Base-by-base conservation (phyloP, 139 green algal species). In the Choricystis sp. region DNA sequence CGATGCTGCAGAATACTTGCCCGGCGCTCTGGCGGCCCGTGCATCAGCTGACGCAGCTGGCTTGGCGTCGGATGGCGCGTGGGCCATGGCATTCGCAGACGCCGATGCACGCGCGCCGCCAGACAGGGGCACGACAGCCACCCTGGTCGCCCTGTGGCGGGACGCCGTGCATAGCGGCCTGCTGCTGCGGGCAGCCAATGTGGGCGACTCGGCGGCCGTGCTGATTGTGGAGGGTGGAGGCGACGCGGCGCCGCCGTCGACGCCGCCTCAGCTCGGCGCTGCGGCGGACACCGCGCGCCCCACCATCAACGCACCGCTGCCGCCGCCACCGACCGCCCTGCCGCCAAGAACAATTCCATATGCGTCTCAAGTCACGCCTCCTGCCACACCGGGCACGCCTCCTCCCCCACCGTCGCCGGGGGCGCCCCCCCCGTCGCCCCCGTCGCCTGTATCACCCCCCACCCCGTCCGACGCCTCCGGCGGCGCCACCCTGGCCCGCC, bases 41-140 rank as follows among this genome's bases (percentile, higher is more conserved):
- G 49, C 77, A 22, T n/a, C 23, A 22, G 60, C 0, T 23, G 62
- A 1, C 19, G 29, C 24, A 23, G 29, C 62, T 55, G 58, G 30
- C 26, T 22, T 57, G 21, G 63, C 3, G 40, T 49, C 25, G 28
- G 69, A 40, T 21, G 14, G 19, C 20, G 49, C 60, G 1, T 71
- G 61, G 65, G 56, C 62, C 49, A 31, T 63, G 21, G 66, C 69
- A 4, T 83, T 83, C 52, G 49, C 72, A 58, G 59, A 64, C 1
- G 64, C 72, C 3, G 78, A 84, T 31, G 59, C 63, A 24, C 26
- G 30, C 24, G 64, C 83, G 23, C 56, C 31, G 21, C 63, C 64
- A 0, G 75, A 83, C 24, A 79, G 88, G 66, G 83, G 83, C 52
- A 89, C 81, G 65, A 91, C 83, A 1, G 83, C 83, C 23, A 90